Percentiles rank a stretch among this genome's conserved stretches.
Conservation (phyloP, 2,329 filamentous ascomycete genomes). For the Pseudogymnoascus sp. region DNA sequence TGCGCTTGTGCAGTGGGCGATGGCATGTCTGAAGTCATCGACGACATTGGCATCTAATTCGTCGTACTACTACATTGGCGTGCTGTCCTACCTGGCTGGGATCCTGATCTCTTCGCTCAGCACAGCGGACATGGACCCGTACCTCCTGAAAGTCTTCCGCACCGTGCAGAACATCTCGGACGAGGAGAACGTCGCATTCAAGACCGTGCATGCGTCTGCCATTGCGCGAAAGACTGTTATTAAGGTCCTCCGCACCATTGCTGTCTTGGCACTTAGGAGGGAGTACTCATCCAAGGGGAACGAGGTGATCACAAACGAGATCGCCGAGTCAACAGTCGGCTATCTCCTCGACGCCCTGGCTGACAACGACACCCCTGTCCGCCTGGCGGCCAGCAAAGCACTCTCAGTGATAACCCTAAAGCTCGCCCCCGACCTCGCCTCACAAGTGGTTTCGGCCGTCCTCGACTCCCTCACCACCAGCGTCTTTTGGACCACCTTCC, state of each 20-base stretch:
- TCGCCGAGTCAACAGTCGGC: conserved; percentile 74
- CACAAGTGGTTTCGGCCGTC: conserved; percentile 80
- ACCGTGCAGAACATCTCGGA: conserved; percentile 52
- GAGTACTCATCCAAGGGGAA: conserved; percentile 24
- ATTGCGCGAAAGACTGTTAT: conserved; percentile 73
- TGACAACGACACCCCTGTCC: conserved; percentile 85
- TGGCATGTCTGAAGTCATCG: conserved; percentile 45
- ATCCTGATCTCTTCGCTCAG: conserved; percentile 61
- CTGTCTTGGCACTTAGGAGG: conserved; percentile 55
- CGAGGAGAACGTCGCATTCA: conserved; percentile 39
- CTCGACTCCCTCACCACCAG: conserved; percentile 58
- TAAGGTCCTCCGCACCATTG: conserved; percentile 72
- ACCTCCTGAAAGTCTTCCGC: conserved; percentile 58
- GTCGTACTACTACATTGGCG: conserved; percentile 69
- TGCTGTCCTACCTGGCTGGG: conserved; percentile 71
- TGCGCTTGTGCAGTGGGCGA: conserved; percentile 61
- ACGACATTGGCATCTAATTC: conserved; percentile 33
- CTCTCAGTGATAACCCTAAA: conserved; percentile 79
- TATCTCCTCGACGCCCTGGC: conserved; percentile 68
- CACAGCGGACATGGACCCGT: conserved; percentile 62
- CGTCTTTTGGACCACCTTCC: conserved; percentile 42
- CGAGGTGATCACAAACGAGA: conserved; percentile 28
- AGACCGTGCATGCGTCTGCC: conserved; percentile 59
- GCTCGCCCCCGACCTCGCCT: conserved; percentile 69
- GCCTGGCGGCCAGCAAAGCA: conserved; percentile 85